These are phyloP conservation scores for Vitis riparia DNA, from an alignment of 164 flowering plant species.

Conservation along the genomic window DNA sequence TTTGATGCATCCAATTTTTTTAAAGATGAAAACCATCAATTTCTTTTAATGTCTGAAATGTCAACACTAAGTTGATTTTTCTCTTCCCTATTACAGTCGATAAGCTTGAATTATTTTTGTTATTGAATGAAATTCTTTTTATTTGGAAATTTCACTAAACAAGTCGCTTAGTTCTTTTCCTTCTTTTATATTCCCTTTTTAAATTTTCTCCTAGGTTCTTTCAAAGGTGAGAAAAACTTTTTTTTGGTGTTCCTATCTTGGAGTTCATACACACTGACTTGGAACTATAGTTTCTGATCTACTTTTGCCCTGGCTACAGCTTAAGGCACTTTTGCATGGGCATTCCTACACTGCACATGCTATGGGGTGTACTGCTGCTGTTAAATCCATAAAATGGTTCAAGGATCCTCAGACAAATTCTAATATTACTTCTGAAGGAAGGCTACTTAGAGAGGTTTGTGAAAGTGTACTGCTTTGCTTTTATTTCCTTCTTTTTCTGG, in stretches of 20 bases:
- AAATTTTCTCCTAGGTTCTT: not conserved
- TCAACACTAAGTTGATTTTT: too few relatives aligned
- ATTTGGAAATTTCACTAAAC: too few relatives aligned
- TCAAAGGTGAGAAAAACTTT: not conserved
- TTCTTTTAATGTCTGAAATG: too few relatives aligned
- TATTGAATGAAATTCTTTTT: too few relatives aligned
- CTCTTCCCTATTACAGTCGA: too few relatives aligned
- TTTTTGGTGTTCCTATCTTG: not conserved
- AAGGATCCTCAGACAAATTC: constrained; percentile 70
- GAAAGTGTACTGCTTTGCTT: not conserved
- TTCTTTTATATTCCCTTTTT: not conserved
- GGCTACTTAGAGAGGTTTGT: constrained; percentile 66
- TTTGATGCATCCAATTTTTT: too few relatives aligned
- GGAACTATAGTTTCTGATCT: not conserved
- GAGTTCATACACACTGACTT: not conserved
- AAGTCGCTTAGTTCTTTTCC: not conserved
- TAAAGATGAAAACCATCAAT: too few relatives aligned
- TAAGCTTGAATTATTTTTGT: too few relatives aligned
- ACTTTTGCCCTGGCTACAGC: constrained; percentile 46
- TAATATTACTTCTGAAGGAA: constrained; percentile 49
- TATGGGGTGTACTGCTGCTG: constrained; percentile 91
- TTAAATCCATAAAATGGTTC: constrained; percentile 80
- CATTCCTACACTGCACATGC: constrained; percentile 98
- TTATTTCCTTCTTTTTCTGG: too few relatives aligned
- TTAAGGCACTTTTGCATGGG: constrained; percentile 90